phyloP scores from a whole-genome alignment of 225 moss, liverwort and hornwort species.

The Rhytidiadelphus loreus region DNA sequence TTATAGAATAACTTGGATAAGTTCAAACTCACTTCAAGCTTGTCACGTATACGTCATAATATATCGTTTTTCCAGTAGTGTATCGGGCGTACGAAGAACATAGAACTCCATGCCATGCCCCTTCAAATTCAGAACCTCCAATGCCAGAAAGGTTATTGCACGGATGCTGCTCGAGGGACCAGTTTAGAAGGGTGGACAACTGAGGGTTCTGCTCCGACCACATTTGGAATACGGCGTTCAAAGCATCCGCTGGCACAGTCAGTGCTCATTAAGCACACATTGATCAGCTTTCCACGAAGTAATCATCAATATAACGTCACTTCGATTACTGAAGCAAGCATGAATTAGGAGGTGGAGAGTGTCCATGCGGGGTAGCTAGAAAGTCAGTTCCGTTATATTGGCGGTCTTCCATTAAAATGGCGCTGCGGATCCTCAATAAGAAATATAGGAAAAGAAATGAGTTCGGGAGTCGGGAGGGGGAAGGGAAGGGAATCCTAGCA shows the following conservation, averaged over 20 bases:
- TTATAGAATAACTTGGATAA: too few relatives aligned
- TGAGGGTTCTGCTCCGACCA: not conserved
- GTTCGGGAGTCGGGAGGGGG: too few relatives aligned
- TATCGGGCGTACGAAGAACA: too few relatives aligned
- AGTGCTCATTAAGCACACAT: not conserved
- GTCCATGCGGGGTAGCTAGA: not conserved
- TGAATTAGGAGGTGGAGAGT: not conserved
- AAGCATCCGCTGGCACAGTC: not conserved
- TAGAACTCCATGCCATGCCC: not conserved
- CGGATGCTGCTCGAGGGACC: not conserved
- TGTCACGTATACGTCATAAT: too few relatives aligned
- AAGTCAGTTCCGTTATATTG: not conserved
- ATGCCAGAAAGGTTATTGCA: not conserved
- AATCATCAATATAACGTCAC: not conserved
- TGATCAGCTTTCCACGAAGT: not conserved
- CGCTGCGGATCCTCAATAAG: not conserved
- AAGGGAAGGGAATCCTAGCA: too few relatives aligned
- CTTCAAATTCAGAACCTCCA: accelerated
- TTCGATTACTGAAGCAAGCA: not conserved
- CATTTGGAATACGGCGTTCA: not conserved
- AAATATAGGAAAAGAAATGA: too few relatives aligned
- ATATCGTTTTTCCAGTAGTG: too few relatives aligned
- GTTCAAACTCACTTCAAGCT: too few relatives aligned
- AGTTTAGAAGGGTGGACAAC: not conserved
- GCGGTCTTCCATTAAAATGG: not conserved